Conservation (phyloP, 2,329 filamentous ascomycete genomes). For the Botrytis medusae region DNA sequence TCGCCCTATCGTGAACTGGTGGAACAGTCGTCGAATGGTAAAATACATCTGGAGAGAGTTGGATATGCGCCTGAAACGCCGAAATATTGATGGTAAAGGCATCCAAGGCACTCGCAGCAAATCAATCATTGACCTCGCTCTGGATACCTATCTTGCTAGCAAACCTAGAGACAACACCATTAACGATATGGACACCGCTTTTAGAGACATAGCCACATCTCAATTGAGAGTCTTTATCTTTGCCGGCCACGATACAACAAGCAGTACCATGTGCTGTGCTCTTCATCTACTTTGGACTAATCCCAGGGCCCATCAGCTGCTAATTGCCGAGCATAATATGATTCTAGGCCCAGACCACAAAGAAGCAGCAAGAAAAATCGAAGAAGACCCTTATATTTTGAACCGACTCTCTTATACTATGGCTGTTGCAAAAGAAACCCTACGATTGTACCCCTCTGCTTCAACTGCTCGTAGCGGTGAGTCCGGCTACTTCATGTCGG, state of each 20-base stretch:
- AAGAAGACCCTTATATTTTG: slow-evolving; percentile 20
- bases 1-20: not conserved
- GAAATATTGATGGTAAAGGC: not conserved
- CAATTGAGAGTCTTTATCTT: not conserved
- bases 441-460: slow-evolving; percentile 25
- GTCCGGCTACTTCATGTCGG: not conserved
- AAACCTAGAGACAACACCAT: not conserved
- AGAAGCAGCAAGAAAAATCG: slow-evolving; percentile 5
- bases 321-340: slow-evolving; percentile 25
- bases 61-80: not conserved
- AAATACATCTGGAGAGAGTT: not conserved
- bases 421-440: slow-evolving; percentile 28
- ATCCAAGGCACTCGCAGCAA: not conserved
- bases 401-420: slow-evolving; percentile 25
- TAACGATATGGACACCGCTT: not conserved
- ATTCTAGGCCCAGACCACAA: slow-evolving; percentile 22
- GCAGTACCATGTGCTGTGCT: slow-evolving; percentile 3
- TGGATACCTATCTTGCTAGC: not conserved
- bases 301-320: slow-evolving; percentile 19
- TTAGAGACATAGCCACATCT: not conserved
- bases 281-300: slow-evolving; percentile 18
- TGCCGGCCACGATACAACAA: not conserved
- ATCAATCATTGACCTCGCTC: slow-evolving; percentile 6
- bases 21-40: slow-evolving; percentile 1
- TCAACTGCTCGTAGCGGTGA: not conserved